Evolutionary conservation across 768 basidiomycete species (phyloP).

Genomic region (Lactarius vividus): DNA sequence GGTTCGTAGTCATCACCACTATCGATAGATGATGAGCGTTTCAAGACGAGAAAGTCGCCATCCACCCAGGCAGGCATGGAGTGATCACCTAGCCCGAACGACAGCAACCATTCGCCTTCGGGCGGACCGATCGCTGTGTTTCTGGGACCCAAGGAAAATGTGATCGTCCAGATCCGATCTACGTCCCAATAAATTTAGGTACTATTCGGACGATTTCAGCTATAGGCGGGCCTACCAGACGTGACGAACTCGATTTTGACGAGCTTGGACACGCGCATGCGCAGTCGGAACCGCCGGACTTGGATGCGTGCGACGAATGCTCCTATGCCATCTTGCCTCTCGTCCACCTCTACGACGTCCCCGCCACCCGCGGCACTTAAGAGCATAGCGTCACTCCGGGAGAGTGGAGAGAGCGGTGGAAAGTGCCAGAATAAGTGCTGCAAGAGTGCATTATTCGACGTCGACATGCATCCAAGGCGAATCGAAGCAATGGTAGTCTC

Average conservation of each 20-base stretch:
- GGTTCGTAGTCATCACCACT: neutral
- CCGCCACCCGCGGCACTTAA: conserved; percentile 43
- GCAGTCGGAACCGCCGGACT: conserved; percentile 60
- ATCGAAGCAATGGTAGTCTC: conserved; percentile 41
- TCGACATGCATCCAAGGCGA: conserved; percentile 62
- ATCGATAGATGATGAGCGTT: neutral
- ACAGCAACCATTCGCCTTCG: conserved; percentile 39
- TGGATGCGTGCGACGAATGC: conserved; percentile 53
- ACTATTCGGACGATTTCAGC: too few relatives aligned
- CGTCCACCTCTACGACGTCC: conserved; percentile 47
- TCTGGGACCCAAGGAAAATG: conserved; percentile 36
- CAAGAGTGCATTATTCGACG: conserved; percentile 58
- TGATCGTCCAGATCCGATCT: conserved; percentile 59
- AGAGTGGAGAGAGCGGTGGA: conserved; percentile 49
- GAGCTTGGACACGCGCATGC: conserved; percentile 58
- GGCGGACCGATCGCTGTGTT: conserved; percentile 16
- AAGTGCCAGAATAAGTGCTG: conserved; percentile 51
- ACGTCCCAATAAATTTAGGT: neutral
- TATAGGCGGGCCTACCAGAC: conserved; percentile 37
- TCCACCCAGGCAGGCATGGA: conserved; percentile 60
- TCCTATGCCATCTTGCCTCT: conserved; percentile 39
- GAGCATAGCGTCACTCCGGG: conserved; percentile 49
- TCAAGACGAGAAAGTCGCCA: conserved; percentile 47
- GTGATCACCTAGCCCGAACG: conserved; percentile 50
- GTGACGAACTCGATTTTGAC: conserved; percentile 67